A percentile compares a stretch with the other conserved stretches of the same genome.
These are phyloP conservation scores for Epithele typhae DNA, from an alignment of 768 basidiomycete species.

Conservation along the genomic window DNA sequence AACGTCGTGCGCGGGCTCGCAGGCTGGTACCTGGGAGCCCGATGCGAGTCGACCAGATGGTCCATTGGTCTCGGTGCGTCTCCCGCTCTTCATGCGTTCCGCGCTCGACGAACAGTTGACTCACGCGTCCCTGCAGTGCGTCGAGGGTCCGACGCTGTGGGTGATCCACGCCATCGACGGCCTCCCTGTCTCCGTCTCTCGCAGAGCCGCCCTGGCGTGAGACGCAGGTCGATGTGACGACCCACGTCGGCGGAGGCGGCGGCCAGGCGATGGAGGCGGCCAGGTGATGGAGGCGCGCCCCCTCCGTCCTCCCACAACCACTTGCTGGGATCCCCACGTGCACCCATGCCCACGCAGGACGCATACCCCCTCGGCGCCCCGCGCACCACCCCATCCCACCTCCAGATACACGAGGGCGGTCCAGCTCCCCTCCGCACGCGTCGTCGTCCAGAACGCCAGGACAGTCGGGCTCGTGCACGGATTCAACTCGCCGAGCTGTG, in stretches of 20 bases:
- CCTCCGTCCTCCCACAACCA: too few relatives aligned
- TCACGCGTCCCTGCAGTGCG: constrained; percentile 7
- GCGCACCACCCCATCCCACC: constrained; percentile 14
- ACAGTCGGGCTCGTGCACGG: constrained; percentile 19
- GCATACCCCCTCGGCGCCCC: constrained; percentile 21
- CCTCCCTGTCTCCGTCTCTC: constrained; percentile 21
- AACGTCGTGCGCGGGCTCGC: constrained; percentile 13
- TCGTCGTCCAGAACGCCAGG: constrained; percentile 9
- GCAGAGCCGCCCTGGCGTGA: constrained; percentile 26
- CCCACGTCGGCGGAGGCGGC: constrained; percentile 25
- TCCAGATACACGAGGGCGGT: constrained; percentile 8
- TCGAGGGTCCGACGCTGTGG: constrained; percentile 22
- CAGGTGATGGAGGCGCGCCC: constrained; percentile 21
- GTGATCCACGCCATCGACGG: constrained; percentile 23
- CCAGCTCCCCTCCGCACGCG: constrained; percentile 16
- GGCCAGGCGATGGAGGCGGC: constrained; percentile 29
- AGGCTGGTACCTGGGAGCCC: constrained; percentile 24
- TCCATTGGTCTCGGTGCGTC: constrained; percentile 18
- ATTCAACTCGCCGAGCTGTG: constrained; percentile 14
- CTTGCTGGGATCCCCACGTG: too few relatives aligned
- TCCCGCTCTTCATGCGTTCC: too few relatives aligned
- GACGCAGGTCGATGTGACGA: constrained; percentile 27
- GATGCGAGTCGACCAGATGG: constrained; percentile 20
- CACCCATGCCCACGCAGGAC: constrained; percentile 14
- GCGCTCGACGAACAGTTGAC: too few relatives aligned